A percentile compares a stretch with the other conserved stretches of the same genome.
Conservation (phyloP, 192 early-diverging fungal species). For the Rhizoclosmatium sp. region DNA sequence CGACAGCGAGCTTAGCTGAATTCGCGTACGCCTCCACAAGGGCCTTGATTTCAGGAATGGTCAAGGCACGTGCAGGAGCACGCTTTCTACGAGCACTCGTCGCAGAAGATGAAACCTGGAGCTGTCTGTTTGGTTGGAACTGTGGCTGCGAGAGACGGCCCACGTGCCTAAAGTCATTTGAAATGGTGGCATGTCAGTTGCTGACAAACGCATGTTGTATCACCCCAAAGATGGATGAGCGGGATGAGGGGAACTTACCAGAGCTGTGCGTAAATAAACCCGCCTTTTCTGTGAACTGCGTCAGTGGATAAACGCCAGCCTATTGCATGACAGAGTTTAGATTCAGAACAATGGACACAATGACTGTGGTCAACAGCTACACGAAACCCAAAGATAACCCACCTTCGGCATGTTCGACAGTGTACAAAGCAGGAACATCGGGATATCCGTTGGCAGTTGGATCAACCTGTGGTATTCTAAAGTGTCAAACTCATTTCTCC, state of each 20-base stretch:
- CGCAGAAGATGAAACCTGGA: constrained; percentile 50
- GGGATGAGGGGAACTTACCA: constrained; percentile 49
- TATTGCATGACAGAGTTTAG: neutral
- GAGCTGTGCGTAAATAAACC: constrained; percentile 65
- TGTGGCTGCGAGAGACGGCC: constrained; percentile 48
- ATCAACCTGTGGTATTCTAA: constrained; percentile 10
- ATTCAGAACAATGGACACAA: neutral
- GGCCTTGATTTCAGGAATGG: constrained; percentile 70
- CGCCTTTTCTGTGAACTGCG: constrained; percentile 63
- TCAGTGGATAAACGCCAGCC: constrained; percentile 63
- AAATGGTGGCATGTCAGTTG: too few relatives aligned
- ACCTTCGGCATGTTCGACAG: constrained; percentile 17
- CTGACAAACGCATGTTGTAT: too few relatives aligned
- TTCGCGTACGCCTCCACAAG: constrained; percentile 65
- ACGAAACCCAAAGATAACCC: neutral
- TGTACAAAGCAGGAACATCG: constrained; percentile 34
- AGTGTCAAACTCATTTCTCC: neutral
- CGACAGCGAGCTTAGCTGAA: constrained; percentile 25
- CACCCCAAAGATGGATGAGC: neutral
- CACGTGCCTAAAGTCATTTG: constrained; percentile 16
- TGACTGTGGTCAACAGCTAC: neutral
- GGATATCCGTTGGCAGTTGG: constrained; percentile 42
- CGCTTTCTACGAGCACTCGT: constrained; percentile 31
- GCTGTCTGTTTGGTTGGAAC: constrained; percentile 42
- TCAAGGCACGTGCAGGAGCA: constrained; percentile 63